Evolutionary conservation across 257 asterid species (phyloP).

Genomic region (Capsicum chinense): DNA sequence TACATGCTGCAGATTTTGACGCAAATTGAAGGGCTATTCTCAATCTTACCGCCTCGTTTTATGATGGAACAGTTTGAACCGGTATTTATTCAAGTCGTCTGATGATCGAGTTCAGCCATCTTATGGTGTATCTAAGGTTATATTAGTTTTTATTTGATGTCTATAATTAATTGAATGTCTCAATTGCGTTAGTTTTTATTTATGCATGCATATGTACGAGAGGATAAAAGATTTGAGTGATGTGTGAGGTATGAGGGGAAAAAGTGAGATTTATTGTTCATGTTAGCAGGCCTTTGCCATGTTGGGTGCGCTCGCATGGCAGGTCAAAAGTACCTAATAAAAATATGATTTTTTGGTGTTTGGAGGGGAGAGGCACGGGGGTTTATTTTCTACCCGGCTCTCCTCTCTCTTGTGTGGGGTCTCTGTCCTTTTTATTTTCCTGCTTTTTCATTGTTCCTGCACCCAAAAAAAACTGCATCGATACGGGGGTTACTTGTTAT

Average conservation of each 20-base stretch:
- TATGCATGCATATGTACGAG: conserved; percentile 25
- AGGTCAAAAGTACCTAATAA: conserved; percentile 29
- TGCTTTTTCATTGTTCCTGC: background rate
- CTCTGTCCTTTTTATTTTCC: background rate
- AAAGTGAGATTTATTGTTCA: conserved; percentile 7
- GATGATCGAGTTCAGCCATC: no score
- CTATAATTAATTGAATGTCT: background rate
- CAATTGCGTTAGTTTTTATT: background rate
- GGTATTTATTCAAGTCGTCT: background rate
- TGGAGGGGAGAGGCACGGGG: conserved; percentile 41
- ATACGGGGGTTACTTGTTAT: background rate
- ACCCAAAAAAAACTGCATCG: background rate
- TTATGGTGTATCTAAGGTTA: background rate
- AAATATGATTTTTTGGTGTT: background rate
- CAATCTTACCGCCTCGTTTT: background rate
- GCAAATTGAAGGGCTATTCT: background rate
- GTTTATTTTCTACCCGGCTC: conserved; percentile 52
- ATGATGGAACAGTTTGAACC: background rate
- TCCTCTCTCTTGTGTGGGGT: conserved; percentile 35
- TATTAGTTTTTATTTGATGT: background rate
- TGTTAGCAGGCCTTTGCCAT: conserved; percentile 34
- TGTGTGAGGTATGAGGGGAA: background rate
- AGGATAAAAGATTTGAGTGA: background rate
- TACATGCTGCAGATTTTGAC: background rate
- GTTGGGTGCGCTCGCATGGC: conserved; percentile 41